Evolutionary conservation across 2,329 filamentous ascomycete species (phyloP), one percentile per base, ranked within the genome.

Genomic region (Diaporthe vexans): DNA sequence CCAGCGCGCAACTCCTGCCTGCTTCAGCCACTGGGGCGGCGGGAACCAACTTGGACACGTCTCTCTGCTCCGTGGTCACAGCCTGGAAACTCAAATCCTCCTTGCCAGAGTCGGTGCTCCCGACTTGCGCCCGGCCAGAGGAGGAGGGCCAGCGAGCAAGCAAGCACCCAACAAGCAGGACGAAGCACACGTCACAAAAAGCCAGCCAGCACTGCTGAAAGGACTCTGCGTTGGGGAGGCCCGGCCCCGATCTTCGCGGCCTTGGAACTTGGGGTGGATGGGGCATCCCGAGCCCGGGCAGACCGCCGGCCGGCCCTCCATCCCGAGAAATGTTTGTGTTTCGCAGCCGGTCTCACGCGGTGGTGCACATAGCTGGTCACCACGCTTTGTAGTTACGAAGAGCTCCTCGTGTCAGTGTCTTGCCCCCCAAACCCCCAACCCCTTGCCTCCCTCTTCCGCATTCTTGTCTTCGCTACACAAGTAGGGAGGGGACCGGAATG

Each of bases 241-340:
- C 63, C 33, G 63, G 63, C 48, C 48, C 63, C 63, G 46, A 68
- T 68, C 63, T 40, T 24, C 63, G 17, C 63, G 48, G 63, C 48
- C 48, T 19, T n/a, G 63, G 33, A 40, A 37, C 7, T 51, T 51
- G 21, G 21, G 61, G 40, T 24, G 6, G 6, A 7, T 19, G 21
- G 59, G 59, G 57, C 35, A 33, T 72, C 57, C 57, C 48, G 70
- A 29, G 33, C 33, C 70, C 46, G 70, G 68, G 70, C 69, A 63
- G 69, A 72, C 69, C 69, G 57, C 46, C 57, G 70, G 70, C 57
- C 69, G 69, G 57, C 70, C 46, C 57, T 72, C 70, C 57, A 63
- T 61, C 46, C 46, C 57, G 40, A 33, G 40, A 54, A 54, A 26
- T 56, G 57, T 43, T 54, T 63, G 35, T 71, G 70, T 72, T 63